Base-by-base conservation (phyloP, 2,329 filamentous ascomycete genomes). In the Alternaria sp. region DNA sequence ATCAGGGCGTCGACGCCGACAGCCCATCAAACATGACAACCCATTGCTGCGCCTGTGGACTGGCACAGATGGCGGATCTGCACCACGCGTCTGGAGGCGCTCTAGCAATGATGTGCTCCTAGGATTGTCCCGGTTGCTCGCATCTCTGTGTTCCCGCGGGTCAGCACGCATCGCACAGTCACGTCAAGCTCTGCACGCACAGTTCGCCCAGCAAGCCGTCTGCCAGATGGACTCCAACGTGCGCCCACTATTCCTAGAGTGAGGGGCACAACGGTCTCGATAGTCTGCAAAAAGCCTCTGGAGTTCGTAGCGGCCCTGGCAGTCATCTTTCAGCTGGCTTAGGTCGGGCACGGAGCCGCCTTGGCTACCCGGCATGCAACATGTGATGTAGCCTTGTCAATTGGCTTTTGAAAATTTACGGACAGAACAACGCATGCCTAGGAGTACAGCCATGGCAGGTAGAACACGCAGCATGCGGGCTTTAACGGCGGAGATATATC, bases 51-150 rank as follows among this genome's bases (percentile, higher is more conserved):
- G 30, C 36, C 15, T 46, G 61, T 57, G 51, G 57, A 57, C 52
- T 59, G 60, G 59, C 55, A 55, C 50, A 55, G 57, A 63, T 63
- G 66, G 57, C 65, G 62, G 62, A 65, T 61, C 56, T 66, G 67
- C 65, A 72, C 68, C 57, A 71, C 61, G 66, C 67, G 63, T 62
- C 65, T 65, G 57, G 64, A 51, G 61, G 54, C 51, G 68, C 67
- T 62, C 57, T 66, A 65, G 63, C 67, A 67, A 56, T 63, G 69
- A 74, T 72, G 65, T 67, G 51, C 65, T 59, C 57, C 75, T 65
- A 69, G 73, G 74, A 74, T 77, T 60, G 70, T 49, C 36, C 72
- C 71, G 67, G 72, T 59, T 65, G 54, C 68, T 64, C 66, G 69
- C 73, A 70, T 73, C 56, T 67, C 59, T 67, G 64, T 60, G 40